Evolutionary conservation across 1,284 basidiomycete genomes (phyloP), one percentile per base, ranked within the genome.

Genomic region (Naganishia cerealis): DNA sequence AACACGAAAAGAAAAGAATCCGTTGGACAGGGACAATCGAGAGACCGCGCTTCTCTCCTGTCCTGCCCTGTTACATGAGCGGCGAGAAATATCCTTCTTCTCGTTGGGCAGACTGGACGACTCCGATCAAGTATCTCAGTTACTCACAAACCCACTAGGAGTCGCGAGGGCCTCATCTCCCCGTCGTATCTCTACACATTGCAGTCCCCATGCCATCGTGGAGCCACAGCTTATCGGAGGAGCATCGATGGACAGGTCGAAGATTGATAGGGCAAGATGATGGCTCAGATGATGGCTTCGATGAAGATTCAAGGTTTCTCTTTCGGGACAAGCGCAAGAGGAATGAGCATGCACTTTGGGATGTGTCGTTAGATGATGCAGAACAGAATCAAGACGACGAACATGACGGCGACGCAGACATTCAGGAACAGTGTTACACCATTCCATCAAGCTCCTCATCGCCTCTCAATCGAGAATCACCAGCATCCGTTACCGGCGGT

Each of bases 171-270:
- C 2, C 29, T 33, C 29, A 33, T 33, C 29, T 50, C 46, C 1
- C 21, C 46, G 4, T 50, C 24, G n/a, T 7, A 21, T 9, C 21
- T 15, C 46, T 10, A 9, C 21, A 5, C 21, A 21, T 8, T 24
- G 46, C 15, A n/a, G n/a, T 50, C 61, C 29, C 7, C 39, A 63
- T 63, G 61, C 61, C 61, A 7, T 54, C 61, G 21, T 63, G 61
- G 61, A 63, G 36, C 4, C 38, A 54, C 46, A 54, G 38, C 15
- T 40, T 54, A 29, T 38, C 39, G 15, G 29, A 54, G 29, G 61
- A 63, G 33, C 61, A 54, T 39, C 61, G 38, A n/a, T 63, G 61
- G 61, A 63, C 48, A 16, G 39, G 39, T 54, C 61, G 61, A 1
- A 50, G 54, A 36, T 16, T 63, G 61, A 53, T 63, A 53, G 61